Conservation (phyloP, 2,329 filamentous ascomycete species). For the Verticillium isaacii region DNA sequence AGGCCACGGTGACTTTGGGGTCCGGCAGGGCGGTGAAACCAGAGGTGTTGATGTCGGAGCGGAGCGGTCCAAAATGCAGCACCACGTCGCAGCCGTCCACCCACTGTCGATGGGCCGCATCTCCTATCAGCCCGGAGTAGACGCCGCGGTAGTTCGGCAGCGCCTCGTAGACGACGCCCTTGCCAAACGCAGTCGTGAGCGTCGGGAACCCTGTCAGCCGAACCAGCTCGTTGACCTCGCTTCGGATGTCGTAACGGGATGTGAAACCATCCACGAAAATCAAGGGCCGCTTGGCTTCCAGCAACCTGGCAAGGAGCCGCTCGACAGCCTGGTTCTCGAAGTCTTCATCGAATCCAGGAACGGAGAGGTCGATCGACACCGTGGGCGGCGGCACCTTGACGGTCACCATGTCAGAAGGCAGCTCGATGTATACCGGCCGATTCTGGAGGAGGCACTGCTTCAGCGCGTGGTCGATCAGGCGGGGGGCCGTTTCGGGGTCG, state of each 20-base stretch:
- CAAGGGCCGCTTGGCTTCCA: slow-evolving; percentile 24
- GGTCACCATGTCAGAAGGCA: slow-evolving; percentile 48
- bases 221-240: slow-evolving; percentile 32
- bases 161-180: slow-evolving; percentile 40
- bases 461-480: slow-evolving; percentile 46
- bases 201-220: slow-evolving; percentile 35
- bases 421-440: slow-evolving; percentile 50
- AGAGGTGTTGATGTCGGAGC: neutral
- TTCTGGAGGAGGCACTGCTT: slow-evolving; percentile 45
- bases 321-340: slow-evolving; percentile 25
- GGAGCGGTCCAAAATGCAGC: slow-evolving; percentile 30
- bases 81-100: slow-evolving; percentile 32
- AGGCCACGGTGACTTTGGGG: neutral
- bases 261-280: slow-evolving; percentile 44
- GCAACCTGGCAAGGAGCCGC: slow-evolving; percentile 11
- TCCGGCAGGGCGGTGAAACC: neutral
- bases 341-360: neutral
- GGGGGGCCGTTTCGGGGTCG: slow-evolving; percentile 37
- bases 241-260: slow-evolving; percentile 26
- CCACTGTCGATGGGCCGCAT: slow-evolving; percentile 23
- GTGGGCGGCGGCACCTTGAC: slow-evolving; percentile 11
- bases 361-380: neutral
- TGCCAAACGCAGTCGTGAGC: slow-evolving; percentile 38
- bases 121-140: slow-evolving; percentile 33
- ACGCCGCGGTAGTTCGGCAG: slow-evolving; percentile 37